A percentile compares a stretch with the other conserved stretches of the same genome.
Conservation (phyloP, 2,329 filamentous ascomycete species). For the Beauveria asiatica region DNA sequence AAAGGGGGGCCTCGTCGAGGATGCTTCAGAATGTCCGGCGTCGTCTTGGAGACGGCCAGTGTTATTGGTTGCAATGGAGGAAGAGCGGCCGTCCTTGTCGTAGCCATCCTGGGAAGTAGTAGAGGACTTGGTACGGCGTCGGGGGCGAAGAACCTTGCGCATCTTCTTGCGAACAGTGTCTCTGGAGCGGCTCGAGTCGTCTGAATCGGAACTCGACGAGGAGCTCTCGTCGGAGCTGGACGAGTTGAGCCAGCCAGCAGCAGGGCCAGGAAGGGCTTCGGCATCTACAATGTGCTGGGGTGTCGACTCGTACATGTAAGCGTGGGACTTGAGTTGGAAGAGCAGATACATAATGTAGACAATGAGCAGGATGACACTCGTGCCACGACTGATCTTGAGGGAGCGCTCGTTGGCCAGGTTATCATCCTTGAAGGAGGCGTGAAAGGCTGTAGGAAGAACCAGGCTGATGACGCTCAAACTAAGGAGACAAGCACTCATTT, state of each 20-base stretch:
- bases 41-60: constrained; percentile 28
- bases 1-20: constrained; percentile 27
- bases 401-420: constrained; percentile 59
- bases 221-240: constrained; percentile 49
- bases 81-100: constrained; percentile 27
- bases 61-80: constrained; percentile 33
- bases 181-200: constrained; percentile 45
- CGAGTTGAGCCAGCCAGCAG: constrained; percentile 72
- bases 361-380: constrained; percentile 72
- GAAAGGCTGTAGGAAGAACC: constrained; percentile 82
- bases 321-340: constrained; percentile 86
- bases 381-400: constrained; percentile 79
- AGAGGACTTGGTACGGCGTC: constrained; percentile 70
- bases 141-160: constrained; percentile 63
- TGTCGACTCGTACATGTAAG: constrained; percentile 86
- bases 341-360: constrained; percentile 78
- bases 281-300: constrained; percentile 90
- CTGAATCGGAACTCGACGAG: constrained; percentile 61
- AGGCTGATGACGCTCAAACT: constrained; percentile 87
- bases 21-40: constrained; percentile 26
- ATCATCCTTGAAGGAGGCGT: constrained; percentile 68
- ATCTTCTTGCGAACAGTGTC: constrained; percentile 66
- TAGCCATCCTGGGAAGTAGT: constrained; percentile 56
- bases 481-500: constrained; percentile 90
- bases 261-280: constrained; percentile 76